These are phyloP conservation scores for Barbatosphaeria neglecta DNA, from an alignment of 495 filamentous ascomycete species.

Conservation along the genomic window DNA sequence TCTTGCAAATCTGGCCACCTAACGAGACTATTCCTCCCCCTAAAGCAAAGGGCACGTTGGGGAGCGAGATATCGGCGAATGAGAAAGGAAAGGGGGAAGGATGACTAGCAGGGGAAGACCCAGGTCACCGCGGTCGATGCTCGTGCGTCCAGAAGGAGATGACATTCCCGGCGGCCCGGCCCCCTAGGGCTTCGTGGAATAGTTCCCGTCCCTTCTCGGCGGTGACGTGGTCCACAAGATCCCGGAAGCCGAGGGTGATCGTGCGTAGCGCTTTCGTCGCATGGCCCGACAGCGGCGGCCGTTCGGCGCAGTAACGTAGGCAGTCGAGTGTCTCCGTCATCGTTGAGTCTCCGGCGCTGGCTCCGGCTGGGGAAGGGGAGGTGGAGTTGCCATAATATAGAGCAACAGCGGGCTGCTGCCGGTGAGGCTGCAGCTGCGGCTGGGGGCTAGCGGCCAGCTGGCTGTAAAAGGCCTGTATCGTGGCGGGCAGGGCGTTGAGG, in stretches of 20 bases:
- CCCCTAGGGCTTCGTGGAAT: constrained; percentile 27
- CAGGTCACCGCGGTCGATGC: background rate
- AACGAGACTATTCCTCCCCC: too few species aligned
- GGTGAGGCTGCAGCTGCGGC: background rate
- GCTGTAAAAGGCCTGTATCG: constrained; percentile 17
- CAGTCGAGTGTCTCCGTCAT: constrained; percentile 12
- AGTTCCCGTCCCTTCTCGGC: constrained; percentile 19
- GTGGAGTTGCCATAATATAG: background rate
- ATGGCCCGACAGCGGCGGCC: constrained; percentile 25
- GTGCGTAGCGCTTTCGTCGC: constrained; percentile 37
- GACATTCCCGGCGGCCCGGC: constrained; percentile 14
- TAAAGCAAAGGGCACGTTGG: too few species aligned
- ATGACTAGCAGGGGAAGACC: too few species aligned
- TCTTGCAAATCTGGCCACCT: too few species aligned
- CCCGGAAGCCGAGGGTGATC: constrained; percentile 32
- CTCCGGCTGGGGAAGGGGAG: constrained; percentile 1
- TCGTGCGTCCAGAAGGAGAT: constrained; percentile 40
- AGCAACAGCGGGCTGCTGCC: background rate
- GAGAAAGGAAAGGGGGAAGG: too few species aligned
- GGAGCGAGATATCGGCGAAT: too few species aligned
- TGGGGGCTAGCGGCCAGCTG: constrained; percentile 5
- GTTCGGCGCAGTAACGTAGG: constrained; percentile 33
- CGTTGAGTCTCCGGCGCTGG: background rate
- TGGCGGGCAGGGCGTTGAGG: constrained; percentile 9
- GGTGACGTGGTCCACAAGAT: constrained; percentile 29